phyloP scores from a whole-genome alignment of 148 eudicot species.

The Gaultheria prostrata region DNA sequence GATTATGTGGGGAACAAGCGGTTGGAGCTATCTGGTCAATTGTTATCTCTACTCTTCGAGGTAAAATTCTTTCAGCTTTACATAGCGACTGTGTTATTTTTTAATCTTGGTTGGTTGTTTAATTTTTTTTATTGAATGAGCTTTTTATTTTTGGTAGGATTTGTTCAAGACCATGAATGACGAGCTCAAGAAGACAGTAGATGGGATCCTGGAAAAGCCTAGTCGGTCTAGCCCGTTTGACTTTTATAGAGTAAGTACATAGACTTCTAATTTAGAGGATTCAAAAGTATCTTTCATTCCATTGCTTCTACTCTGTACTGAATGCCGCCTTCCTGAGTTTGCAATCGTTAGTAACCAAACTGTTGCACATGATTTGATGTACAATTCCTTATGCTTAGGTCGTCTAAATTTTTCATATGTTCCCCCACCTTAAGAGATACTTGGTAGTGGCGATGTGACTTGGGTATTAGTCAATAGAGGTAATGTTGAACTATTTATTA shows the following conservation, averaged over 20 bases:
- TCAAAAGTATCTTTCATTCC: background rate
- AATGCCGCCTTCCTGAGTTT: background rate
- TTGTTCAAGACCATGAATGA: constrained; percentile 81
- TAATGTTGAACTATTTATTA: background rate
- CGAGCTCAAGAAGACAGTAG: constrained; percentile 38
- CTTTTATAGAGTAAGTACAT: constrained; percentile 54
- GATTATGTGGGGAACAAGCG: constrained; percentile 98
- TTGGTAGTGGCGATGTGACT: background rate
- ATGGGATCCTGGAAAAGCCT: constrained; percentile 38
- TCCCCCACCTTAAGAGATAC: background rate
- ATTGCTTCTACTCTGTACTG: background rate
- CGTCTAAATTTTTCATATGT: background rate
- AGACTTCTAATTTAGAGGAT: background rate
- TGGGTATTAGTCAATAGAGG: background rate
- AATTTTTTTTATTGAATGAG: background rate
- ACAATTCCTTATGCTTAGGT: background rate
- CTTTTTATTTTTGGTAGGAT: constrained; percentile 44
- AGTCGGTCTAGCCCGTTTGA: constrained; percentile 63
- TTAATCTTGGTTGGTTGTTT: constrained; percentile 6
- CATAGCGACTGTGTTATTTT: background rate
- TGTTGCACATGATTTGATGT: background rate
- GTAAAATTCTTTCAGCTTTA: constrained; percentile 28
- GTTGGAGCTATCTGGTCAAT: constrained; percentile 93
- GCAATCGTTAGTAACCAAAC: background rate
- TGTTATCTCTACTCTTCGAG: constrained; percentile 85